phyloP scores from a whole-genome alignment of 2,329 filamentous ascomycete species.

The Fusarium vanettenii region DNA sequence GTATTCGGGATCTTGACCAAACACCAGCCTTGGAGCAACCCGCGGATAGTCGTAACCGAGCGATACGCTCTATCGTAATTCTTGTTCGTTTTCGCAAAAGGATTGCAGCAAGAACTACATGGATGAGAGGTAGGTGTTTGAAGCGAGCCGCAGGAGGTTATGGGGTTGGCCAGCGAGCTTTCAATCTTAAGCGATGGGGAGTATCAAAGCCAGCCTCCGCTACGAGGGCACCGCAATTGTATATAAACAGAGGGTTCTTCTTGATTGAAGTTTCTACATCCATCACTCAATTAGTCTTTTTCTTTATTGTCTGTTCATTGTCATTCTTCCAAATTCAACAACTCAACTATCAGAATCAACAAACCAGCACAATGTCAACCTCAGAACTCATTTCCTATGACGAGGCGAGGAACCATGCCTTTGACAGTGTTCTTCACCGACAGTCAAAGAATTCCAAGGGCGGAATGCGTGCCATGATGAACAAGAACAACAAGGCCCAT shows the following conservation, averaged over 20 bases:
- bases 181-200: background rate
- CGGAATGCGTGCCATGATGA: slow-evolving; percentile 82
- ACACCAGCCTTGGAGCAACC: background rate
- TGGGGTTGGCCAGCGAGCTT: background rate
- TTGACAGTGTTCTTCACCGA: slow-evolving; percentile 85
- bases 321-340: fast-evolving
- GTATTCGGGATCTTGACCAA: slow-evolving; percentile 25
- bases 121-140: background rate
- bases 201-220: slow-evolving; percentile 6
- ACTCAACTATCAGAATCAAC: background rate
- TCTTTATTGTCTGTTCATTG: no score
- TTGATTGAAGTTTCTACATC: background rate
- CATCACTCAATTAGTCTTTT: background rate
- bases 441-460: slow-evolving; percentile 71
- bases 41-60: no score
- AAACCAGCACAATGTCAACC: slow-evolving; percentile 36
- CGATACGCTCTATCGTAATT: background rate
- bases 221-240: background rate
- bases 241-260: slow-evolving; percentile 17
- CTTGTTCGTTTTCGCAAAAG: slow-evolving; percentile 36
- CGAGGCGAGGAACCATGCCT: slow-evolving; percentile 82
- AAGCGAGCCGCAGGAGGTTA: background rate
- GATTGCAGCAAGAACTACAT: background rate
- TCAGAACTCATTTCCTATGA: slow-evolving; percentile 79
- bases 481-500: slow-evolving; percentile 78